Base-by-base conservation (phyloP, 2,329 filamentous ascomycete genomes). In the Colletotrichum sp. region DNA sequence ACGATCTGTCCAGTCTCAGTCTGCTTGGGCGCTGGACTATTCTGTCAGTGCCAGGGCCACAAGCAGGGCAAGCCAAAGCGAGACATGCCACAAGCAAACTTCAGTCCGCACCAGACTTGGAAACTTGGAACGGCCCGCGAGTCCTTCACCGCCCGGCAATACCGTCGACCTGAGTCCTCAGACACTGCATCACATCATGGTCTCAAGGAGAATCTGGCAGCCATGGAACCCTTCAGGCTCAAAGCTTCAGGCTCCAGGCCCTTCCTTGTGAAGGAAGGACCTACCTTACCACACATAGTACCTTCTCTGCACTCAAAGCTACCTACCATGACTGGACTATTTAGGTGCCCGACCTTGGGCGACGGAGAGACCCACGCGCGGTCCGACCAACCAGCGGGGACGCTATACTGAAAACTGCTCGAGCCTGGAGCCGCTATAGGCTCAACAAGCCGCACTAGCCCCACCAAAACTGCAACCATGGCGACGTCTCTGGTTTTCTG, bases 11-110 rank as follows among this genome's bases (percentile, higher is more conserved):
- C 63, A 63, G 71, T 73, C 67, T 18, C 47, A n/a, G 33, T 71
- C 15, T 21, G 65, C 51, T 54, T 16, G 38, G 47, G 43, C 67
- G 29, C 15, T 7, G 31, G 59, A 62, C 59, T 33, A 33, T 43
- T 67, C 43, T 71, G 68, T 54, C 68, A 66, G 43, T 54, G 68
- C 15, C 71, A 54, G 34, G 38, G 66, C 34, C n/a, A 59, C 27
- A 70, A 47, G 55, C 66, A 66, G 68, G 43, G 65, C 43, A 68
- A 72, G 43, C 29, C 58, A 54, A 72, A 27, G 62, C 68, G 68
- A 73, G 62, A 73, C 68, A 66, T 43, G 43, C 18, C 57, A 67
- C 33, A 57, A 58, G 47, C 67, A 70, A 54, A 73, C 71, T 70
- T 66, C 55, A 59, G 67, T 43, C 67, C 15, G 43, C 62, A 61